Base-by-base conservation (phyloP, 2,329 filamentous ascomycete species). In the Verticillium longisporum region DNA sequence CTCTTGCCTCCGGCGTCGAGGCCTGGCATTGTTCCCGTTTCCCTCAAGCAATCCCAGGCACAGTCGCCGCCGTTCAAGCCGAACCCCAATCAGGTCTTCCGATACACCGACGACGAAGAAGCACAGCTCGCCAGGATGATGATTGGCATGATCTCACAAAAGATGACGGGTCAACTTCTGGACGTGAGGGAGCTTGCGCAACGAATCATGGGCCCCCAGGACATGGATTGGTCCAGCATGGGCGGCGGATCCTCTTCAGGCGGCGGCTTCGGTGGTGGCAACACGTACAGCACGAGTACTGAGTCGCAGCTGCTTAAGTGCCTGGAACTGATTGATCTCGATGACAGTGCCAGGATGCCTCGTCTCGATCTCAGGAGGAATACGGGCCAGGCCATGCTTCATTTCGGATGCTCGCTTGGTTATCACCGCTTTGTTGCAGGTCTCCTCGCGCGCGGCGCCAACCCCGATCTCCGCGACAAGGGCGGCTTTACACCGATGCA, bases 401-500 rank as follows among this genome's bases (percentile, higher is more conserved):
- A 95, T 68, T 79, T 93, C 64, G 90, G 90, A 1, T 90, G 87
- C 66, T 89, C 89, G 9, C 77, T 93, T 13, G 91, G 91, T 6
- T 83, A 92, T 66, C 84, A 88, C 64, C 84, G 89, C 56, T 88
- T 96, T 65, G 90, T 90, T 57, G 89, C 89, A 13, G 90, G 88
- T 34, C 80, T 96, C 32, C 78, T 96, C 21, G 89, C 88, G 10
- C 84, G 90, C 65, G 90, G 91, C n/a, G 91, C 90, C 21, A 88
- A 89, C 68, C 86, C 88, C 1, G 87, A 94, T 68, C 78, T 87
- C 41, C 83, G 86, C 60, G 92, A 96, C 71, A 88, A 87, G 64
- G 88, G 89, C 57, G 91, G 91, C 26, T 94, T 91, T 73, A 92
- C 90, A 4, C 87, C 92, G 14, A 82, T 96, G 77, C 91, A 96